Evolutionary conservation across 495 filamentous ascomycete species (phyloP), one percentile per base, ranked within the genome.

Genomic region (Viridothelium virens): DNA sequence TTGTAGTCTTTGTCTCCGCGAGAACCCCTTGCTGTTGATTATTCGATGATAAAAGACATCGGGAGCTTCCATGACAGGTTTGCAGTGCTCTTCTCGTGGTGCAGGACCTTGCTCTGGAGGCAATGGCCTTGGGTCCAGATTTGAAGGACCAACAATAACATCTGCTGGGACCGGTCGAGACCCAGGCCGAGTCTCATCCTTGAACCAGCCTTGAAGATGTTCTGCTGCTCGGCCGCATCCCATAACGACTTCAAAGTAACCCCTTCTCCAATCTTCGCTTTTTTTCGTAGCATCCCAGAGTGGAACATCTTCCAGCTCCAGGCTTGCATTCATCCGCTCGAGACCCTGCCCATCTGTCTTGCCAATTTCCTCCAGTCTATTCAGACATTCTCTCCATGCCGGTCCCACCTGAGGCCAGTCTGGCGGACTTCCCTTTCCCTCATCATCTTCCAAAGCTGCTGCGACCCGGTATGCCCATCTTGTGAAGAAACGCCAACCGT

Each of bases 171-270:
- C 81, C 11, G 87, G 36, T 38, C 70, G 62, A 7, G 63, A 76
- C 2, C 9, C 7, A 34, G 81, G 79, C 67, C 86, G 80, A 46
- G 83, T 87, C 50, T 77, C 85, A 74, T 95, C 90, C 38, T 78
- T 75, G 47, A 93, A 80, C 81, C 86, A 89, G 11, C 87, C 89
- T 61, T 95, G 91, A 31, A 92, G 76, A 67, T 89, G 85, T 78
- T 96, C 92, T 2, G 91, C 87, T 2, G 87, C 85, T 67, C 85
- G 85, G 0, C 87, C 91, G 66, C 82, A 82, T 10, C 87, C 82
- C 86, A 96, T 89, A 34, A 96, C 74, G 25, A 85, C 82, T 69
- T 92, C 83, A 74, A 85, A 91, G 71, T 96, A 96, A 0, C 91
- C 89, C 62, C 89, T 80, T 70, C 89, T 78, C 92, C 92, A 96